Base-by-base conservation (phyloP, 2,329 filamentous ascomycete genomes). In the Alternaria burnsii region DNA sequence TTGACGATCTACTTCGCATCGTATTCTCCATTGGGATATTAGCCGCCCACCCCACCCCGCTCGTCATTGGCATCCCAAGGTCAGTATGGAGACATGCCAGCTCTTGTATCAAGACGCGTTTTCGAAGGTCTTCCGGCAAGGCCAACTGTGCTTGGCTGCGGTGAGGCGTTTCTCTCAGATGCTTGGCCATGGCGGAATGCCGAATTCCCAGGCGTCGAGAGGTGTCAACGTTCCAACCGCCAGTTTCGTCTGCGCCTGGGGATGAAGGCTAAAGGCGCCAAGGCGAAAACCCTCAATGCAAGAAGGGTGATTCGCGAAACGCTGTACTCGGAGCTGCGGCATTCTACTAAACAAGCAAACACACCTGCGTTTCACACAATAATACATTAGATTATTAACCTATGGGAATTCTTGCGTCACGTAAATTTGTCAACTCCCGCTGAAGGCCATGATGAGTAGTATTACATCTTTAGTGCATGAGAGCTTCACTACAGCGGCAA, bases 81-180 rank as follows among this genome's bases (percentile, higher is more conserved):
- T 47, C 36, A 40, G 41, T 62, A 48, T 46, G 59, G 55, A 46
- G 47, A 44, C 50, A 62, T 59, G 56, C 58, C 61, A 53, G 34
- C 36, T 53, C 36, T 12, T 64, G 69, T 63, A 47, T 69, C 69
- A 71, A 63, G 52, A 58, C 50, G 22, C 30, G 46, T 41, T 64
- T 51, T 51, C 50, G 24, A 48, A 56, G 50, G 22, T 50, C 42
- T 61, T 57, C 52, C 30, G 44, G 36, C 18, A 38, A 61, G 40
- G 52, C 62, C 47, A 68, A 68, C 66, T 62, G 43, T 59, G 61
- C 70, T 72, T 72, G 70, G 70, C 67, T 69, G 55, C 68, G 22
- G 55, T 55, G 32, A 62, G 52, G 58, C 55, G 67, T 69, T 67
- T 70, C 67, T 61, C 58, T 47, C 54, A 20, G 26, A 43, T 48